phyloP scores from a whole-genome alignment of 495 filamentous ascomycete species.

The Thozetella sp. region DNA sequence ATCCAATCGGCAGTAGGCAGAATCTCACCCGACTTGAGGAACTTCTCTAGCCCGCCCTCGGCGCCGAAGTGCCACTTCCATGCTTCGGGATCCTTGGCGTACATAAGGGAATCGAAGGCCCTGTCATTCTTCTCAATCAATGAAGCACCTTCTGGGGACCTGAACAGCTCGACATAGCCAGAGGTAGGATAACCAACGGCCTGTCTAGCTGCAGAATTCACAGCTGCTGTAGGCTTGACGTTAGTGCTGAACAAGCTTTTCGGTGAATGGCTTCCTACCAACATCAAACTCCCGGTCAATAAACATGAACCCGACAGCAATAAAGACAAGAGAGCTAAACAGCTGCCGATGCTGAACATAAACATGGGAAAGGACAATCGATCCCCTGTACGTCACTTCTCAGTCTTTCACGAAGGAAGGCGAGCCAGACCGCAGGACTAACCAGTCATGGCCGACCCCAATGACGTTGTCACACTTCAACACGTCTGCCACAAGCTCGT shows the following conservation, averaged over 20 bases:
- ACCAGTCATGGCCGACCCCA: conserved; percentile 30
- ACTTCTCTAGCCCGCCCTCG: conserved; percentile 9
- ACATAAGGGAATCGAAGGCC: conserved; percentile 10
- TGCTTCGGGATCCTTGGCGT: conserved; percentile 6
- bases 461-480: conserved; percentile 16
- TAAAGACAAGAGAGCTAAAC: conserved; percentile 18
- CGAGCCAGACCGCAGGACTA: neutral
- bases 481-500: conserved; percentile 30
- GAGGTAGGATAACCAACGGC: conserved; percentile 17
- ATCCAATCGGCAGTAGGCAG: conserved; percentile 8
- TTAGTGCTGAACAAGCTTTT: neutral
- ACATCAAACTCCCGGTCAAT: conserved; percentile 1
- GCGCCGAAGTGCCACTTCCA: conserved; percentile 17
- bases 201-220: conserved; percentile 13
- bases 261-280: conserved; percentile 1
- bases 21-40: conserved; percentile 8
- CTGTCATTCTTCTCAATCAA: conserved; percentile 14
- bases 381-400: conserved; percentile 12
- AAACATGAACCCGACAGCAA: conserved; percentile 16
- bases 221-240: conserved; percentile 1
- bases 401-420: too few species aligned
- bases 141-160: conserved; percentile 15
- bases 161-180: conserved; percentile 19
- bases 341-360: conserved; percentile 10
- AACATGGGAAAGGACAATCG: conserved; percentile 12